Evolutionary conservation across 371 early-diverging fungal species (phyloP).

Genomic region (Mortierella sp.): DNA sequence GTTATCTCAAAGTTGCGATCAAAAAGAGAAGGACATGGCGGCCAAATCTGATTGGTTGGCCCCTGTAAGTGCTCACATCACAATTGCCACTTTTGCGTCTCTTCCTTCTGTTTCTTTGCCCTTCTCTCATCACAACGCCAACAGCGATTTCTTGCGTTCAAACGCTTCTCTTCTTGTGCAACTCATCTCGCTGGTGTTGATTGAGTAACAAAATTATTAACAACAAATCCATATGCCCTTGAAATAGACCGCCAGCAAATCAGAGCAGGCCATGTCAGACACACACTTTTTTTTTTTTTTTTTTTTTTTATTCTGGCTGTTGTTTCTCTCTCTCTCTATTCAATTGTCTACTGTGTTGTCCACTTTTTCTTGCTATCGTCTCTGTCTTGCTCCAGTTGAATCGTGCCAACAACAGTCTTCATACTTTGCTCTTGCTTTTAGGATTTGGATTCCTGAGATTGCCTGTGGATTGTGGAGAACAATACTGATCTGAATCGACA

Average conservation of each 20-base stretch:
- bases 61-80: neutral
- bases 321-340: too few relatives aligned
- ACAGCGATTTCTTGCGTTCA: too few relatives aligned
- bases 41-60: constrained; percentile 1
- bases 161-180: neutral
- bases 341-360: too few relatives aligned
- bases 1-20: constrained; percentile 9
- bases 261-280: constrained; percentile 39
- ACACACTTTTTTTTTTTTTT: neutral
- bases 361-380: neutral
- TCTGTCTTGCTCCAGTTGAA: neutral
- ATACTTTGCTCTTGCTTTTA: neutral
- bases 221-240: too few relatives aligned
- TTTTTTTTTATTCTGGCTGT: too few relatives aligned
- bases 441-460: neutral
- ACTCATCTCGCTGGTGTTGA: neutral
- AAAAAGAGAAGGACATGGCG: neutral
- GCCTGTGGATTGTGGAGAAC: too few relatives aligned
- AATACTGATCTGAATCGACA: too few relatives aligned
- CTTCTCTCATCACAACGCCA: neutral
- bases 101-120: neutral
- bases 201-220: neutral
- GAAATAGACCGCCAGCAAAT: constrained; percentile 23
- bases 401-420: neutral
- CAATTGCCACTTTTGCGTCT: neutral